Base-by-base conservation (phyloP, 2,329 filamentous ascomycete genomes). In the Colletotrichum nymphaeae region DNA sequence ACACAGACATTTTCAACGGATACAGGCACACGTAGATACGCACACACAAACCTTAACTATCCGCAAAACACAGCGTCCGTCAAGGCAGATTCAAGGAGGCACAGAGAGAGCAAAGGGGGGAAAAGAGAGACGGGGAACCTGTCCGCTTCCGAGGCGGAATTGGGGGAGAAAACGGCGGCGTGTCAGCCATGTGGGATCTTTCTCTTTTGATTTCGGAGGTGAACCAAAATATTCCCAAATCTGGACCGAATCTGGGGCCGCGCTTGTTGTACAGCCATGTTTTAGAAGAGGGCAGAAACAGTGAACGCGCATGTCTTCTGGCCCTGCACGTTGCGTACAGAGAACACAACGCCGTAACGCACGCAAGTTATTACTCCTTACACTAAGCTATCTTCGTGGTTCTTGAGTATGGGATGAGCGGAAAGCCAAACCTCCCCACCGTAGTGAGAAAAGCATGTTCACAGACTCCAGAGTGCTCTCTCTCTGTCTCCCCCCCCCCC, bases 251-350 rank as follows among this genome's bases (percentile, higher is more conserved):
- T 35, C 30, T 60, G 16, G 49, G 57, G 65, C 59, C 19, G 35
- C 35, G 35, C 35, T 30, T 63, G 53, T 46, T 53, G 57, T 57
- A 57, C 69, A 57, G 57, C 46, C 57, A 62, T 63, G 69, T 63
- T 68, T 68, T 62, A 52, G 63, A 63, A 49, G 28, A 67, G 63
- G 32, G 35, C 63, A 63, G 69, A 57, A 63, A 63, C 57, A 68
- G 64, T 42, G 69, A 72, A 62, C 35, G 69, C 64, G 64, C 64
- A 63, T 63, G 56, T 65, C 26, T 52, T 58, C 63, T 22, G 42
- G 42, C 42, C 26, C 64, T 72, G 69, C 69, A 63, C 35, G 57
- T 58, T 32, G 32, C 26, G 37, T n/a, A 55, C 6, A 59, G 53
- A 60, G 32, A 46, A 46, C 16, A n/a, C 19, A 42, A 16, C 37